These are phyloP conservation scores for Neoboletus subvelutipes DNA, from an alignment of 768 basidiomycete genomes.

Conservation along the genomic window DNA sequence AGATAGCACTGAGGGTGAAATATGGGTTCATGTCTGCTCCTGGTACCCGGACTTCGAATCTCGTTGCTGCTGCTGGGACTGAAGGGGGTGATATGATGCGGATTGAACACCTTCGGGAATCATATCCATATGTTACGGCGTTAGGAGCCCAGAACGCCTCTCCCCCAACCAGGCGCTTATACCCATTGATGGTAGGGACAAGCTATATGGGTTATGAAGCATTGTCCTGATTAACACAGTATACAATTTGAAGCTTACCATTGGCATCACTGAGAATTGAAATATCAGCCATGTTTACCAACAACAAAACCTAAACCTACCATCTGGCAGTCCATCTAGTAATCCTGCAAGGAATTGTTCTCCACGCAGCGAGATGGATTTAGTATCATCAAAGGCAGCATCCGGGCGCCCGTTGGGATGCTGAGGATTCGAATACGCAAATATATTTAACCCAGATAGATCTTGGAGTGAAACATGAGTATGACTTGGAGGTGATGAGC, in stretches of 20 bases:
- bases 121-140: constrained; percentile 91
- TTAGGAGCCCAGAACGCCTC: constrained; percentile 96
- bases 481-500: constrained; percentile 50
- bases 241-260: constrained; percentile 55
- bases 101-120: constrained; percentile 89
- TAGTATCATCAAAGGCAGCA: constrained; percentile 80
- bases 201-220: constrained; percentile 41
- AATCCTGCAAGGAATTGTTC: constrained; percentile 97
- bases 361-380: constrained; percentile 74
- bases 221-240: neutral
- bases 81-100: constrained; percentile 92
- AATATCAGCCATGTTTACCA: constrained; percentile 1
- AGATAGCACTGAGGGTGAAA: constrained; percentile 84
- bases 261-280: constrained; percentile 68
- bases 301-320: constrained; percentile 41
- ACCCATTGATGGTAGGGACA: constrained; percentile 92
- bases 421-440: constrained; percentile 68
- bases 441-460: constrained; percentile 67
- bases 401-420: constrained; percentile 59
- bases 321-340: constrained; percentile 84
- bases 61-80: constrained; percentile 74
- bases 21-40: constrained; percentile 98
- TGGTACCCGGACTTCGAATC: constrained; percentile 92
- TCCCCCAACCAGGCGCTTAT: constrained; percentile 93
- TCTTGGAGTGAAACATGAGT: constrained; percentile 88